Evolutionary conservation across 164 flowering plant species (phyloP), one percentile per base, ranked within the genome.

Genomic region (Amborella trichopoda): DNA sequence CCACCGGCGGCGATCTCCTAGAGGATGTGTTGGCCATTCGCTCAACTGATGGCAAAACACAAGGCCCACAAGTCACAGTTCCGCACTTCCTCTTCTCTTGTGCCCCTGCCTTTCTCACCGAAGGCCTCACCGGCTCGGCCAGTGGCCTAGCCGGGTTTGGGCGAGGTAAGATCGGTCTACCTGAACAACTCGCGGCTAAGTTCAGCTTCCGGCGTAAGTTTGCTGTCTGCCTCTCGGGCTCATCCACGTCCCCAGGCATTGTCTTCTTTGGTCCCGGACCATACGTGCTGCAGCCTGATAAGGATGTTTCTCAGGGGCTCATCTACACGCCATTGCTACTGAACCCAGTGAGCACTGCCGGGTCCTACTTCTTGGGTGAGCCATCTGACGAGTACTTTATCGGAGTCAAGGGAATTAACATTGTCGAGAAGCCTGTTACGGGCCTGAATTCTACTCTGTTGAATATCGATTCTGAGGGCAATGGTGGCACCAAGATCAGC

Each of bases 401-500:
- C 23, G 54, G 45, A 33, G 71, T 75, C 25, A 75, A 37, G 9
- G 55, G 71, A 16, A 69, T 75, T 12, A 50, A 42, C 26, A 46
- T 75, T 14, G 62, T 65, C 28, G 38, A 28, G 9, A 60, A 65
- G 22, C 2, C 12, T 0, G 56, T 80, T 3, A 50, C 60, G 0
- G n/a, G n/a, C n/a, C 6, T 67, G 1, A 68, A 65, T 56, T 1
- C 55, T 1, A 5, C 66, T 5, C 32, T 64, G 18, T 37, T 60
- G 2, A 47, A 59, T 4, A 43, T 47, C 18, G 26, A 54, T 8
- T 49, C 20, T 11, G 21, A 21, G 5, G 63, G 66, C 1, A 2
- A 22, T 2, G 65, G 68, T 3, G 64, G 72, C 4, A 63, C 78
- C 8, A 59, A 46, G 58, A 60, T 81, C 44, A 72, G 83, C 60